These are phyloP conservation scores for Aschersonia sp. DNA, from an alignment of 2,329 filamentous ascomycete genomes.

Conservation along the genomic window DNA sequence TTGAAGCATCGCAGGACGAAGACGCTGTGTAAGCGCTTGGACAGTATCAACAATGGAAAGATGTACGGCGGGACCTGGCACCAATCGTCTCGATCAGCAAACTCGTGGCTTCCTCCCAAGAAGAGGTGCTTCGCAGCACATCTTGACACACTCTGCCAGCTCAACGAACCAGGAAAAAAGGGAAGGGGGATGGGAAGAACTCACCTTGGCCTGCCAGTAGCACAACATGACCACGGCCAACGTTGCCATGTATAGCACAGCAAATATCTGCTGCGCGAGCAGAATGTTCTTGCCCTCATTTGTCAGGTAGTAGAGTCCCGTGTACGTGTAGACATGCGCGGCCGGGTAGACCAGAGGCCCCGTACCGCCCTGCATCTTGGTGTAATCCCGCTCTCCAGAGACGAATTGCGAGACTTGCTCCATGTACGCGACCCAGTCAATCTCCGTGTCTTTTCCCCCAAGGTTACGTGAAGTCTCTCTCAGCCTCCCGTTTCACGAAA, in stretches of 20 bases:
- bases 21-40: constrained; percentile 86
- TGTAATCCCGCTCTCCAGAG: constrained; percentile 78
- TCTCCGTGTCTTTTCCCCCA: constrained; percentile 64
- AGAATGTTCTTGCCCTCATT: constrained; percentile 61
- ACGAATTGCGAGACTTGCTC: constrained; percentile 72
- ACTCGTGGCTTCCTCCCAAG: too few species aligned
- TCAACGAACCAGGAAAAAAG: not conserved
- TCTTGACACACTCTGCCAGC: too few species aligned
- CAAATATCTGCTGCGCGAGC: constrained; percentile 75
- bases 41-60: constrained; percentile 71
- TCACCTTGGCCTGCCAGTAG: constrained; percentile 60
- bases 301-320: constrained; percentile 63
- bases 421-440: constrained; percentile 97
- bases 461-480: too few species aligned
- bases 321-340: constrained; percentile 85
- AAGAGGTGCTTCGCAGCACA: too few species aligned
- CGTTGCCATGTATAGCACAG: constrained; percentile 60
- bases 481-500: too few species aligned
- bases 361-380: constrained; percentile 70
- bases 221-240: constrained; percentile 67
- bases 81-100: too few species aligned
- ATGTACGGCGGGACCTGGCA: constrained; percentile 68
- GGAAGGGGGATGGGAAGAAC: not conserved
- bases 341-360: constrained; percentile 93
- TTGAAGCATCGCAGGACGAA: constrained; percentile 92